A percentile compares a stretch with the other conserved stretches of the same genome.
Evolutionary conservation across 306 rosid genomes (phyloP).

Genomic region (Acacia acuminata): DNA sequence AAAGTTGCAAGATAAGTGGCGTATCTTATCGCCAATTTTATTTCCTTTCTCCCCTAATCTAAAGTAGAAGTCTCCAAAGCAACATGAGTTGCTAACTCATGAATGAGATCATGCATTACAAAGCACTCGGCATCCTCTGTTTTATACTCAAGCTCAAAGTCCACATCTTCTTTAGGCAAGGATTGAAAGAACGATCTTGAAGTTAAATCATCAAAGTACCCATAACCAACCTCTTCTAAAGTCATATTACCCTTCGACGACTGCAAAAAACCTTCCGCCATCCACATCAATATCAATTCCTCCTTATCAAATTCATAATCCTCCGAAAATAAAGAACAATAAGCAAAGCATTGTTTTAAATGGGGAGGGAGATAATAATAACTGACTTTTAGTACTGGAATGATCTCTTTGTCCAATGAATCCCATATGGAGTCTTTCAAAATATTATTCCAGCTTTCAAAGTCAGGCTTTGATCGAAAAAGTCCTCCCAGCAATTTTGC

Average conservation of each 20-base stretch:
- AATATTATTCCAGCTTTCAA: background rate
- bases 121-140: background rate
- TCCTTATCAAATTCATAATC: background rate
- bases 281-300: background rate
- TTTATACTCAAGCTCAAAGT: too few relatives aligned
- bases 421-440: background rate
- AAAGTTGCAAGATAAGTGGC: too few relatives aligned
- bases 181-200: background rate
- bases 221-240: background rate
- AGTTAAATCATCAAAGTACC: background rate
- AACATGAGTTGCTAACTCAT: background rate
- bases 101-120: background rate
- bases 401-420: background rate
- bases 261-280: slow-evolving; percentile 6
- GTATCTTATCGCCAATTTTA: too few relatives aligned
- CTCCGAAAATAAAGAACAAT: slow-evolving; percentile 13
- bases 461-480: background rate
- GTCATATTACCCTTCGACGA: too few relatives aligned
- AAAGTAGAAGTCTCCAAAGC: background rate
- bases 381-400: background rate
- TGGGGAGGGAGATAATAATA: background rate
- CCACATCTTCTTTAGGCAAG: background rate
- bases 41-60: too few relatives aligned
- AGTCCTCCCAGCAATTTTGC: slow-evolving; percentile 27
- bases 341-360: slow-evolving; percentile 18